These are phyloP conservation scores for Coemansia sp. DNA, from an alignment of 192 early-diverging fungal species.

Conservation along the genomic window DNA sequence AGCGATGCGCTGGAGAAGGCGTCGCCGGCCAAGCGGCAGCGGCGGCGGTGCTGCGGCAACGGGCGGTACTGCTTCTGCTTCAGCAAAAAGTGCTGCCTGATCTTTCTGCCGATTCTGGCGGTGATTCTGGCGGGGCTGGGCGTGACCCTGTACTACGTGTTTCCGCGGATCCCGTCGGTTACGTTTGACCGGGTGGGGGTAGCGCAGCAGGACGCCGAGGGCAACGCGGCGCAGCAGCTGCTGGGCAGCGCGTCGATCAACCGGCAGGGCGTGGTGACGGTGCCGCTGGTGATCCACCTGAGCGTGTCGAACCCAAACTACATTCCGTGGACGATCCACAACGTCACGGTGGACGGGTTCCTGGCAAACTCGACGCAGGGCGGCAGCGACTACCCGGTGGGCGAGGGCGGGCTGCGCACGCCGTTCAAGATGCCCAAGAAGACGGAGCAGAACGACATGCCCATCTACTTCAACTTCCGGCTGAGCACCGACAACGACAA, in stretches of 20 bases:
- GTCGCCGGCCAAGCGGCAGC: slow-evolving; percentile 17
- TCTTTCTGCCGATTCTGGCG: slow-evolving; percentile 37
- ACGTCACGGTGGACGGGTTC: slow-evolving; percentile 49
- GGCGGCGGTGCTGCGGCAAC: slow-evolving; percentile 38
- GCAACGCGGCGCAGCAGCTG: slow-evolving; percentile 16
- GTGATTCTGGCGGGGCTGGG: slow-evolving; percentile 45
- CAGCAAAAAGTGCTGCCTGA: slow-evolving; percentile 34
- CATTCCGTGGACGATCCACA: slow-evolving; percentile 55
- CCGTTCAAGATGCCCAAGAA: slow-evolving; percentile 50
- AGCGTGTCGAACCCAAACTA: slow-evolving; percentile 54
- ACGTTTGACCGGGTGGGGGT: slow-evolving; percentile 35
- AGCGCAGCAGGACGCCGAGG: background rate
- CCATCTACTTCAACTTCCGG: slow-evolving; percentile 45
- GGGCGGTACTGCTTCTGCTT: slow-evolving; percentile 54
- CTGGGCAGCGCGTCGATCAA: slow-evolving; percentile 28
- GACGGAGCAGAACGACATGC: slow-evolving; percentile 33
- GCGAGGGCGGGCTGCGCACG: slow-evolving; percentile 32
- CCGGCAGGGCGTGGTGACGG: slow-evolving; percentile 44
- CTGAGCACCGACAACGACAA: slow-evolving; percentile 37
- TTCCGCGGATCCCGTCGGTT: slow-evolving; percentile 47
- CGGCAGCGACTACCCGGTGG: slow-evolving; percentile 45
- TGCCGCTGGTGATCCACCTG: slow-evolving; percentile 52
- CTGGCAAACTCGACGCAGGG: slow-evolving; percentile 20
- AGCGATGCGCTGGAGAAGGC: background rate
- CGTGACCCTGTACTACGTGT: slow-evolving; percentile 50